Base-by-base conservation (phyloP, 192 early-diverging fungal species). In the Entomortierella beljakovae region DNA sequence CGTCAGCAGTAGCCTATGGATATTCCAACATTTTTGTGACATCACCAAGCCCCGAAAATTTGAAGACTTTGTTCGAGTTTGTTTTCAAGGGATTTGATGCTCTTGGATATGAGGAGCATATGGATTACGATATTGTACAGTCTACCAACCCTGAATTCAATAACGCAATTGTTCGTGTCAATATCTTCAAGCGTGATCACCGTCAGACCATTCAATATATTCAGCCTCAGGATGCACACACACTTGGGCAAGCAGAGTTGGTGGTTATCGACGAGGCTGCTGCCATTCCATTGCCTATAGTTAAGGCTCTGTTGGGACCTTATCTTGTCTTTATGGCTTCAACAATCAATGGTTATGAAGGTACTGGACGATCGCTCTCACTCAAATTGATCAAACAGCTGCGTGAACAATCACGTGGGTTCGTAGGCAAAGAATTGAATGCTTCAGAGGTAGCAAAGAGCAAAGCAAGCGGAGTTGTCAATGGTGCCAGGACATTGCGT, bases 1-100 rank as follows among this genome's bases (percentile, higher is more conserved):
- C 96, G 20, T 91, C 95, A 1, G 98, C 98, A 16, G 88, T 99
- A n/a, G 94, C 97, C 0, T 98, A 97, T 83, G 98, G 98, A 34
- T 99, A 99, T 84, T 95, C 94, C 62, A 99, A 99, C 83, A 97
- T 99, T 67, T 99, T 99, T 86, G 94, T 99, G 70, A 98, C 98
- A 2, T 97, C 96, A 18, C 98, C 98, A 28, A 91, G 90, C 59
- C 97, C 98, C 29, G 97, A 98, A 81, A 99, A 99, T 76, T 92
- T 99, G 76, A 97, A 97, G 77, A 99, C 98, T 7, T 85, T 99
- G 35, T 99, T 99, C 70, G 94, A 98, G 85, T 98, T 98, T 86
- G 87, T 99, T 7, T 98, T 99, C 88, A 95, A 96, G 82, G 95
- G 94, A 20, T 98, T 99, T 68, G 97, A 99, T 81, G 96, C 96